phyloP scores from a whole-genome alignment of 2,329 filamentous ascomycete genomes.

The Ophiocordyceps robertsii region DNA sequence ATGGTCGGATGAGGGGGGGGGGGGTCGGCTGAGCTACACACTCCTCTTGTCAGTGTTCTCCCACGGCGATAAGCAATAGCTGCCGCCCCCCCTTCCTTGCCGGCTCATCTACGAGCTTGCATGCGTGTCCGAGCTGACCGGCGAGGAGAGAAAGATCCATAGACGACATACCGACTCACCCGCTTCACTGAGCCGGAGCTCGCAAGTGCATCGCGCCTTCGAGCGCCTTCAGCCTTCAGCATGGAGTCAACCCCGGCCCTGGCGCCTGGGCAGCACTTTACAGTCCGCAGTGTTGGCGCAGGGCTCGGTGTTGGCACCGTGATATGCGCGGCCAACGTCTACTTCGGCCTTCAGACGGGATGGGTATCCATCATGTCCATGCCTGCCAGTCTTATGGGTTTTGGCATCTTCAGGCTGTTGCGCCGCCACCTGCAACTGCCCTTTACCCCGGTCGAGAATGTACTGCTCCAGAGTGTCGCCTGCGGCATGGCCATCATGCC shows the following conservation, averaged over 20 bases:
- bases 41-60: too few relatives aligned
- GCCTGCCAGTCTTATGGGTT: constrained; percentile 88
- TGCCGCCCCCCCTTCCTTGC: too few relatives aligned
- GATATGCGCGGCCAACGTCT: constrained; percentile 95
- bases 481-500: constrained; percentile 96
- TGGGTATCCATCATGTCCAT: constrained; percentile 80
- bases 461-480: constrained; percentile 89
- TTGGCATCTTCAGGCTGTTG: constrained; percentile 79
- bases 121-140: too few relatives aligned
- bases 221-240: too few relatives aligned
- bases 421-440: constrained; percentile 60
- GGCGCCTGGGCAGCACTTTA: constrained; percentile 57
- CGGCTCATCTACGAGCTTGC: too few relatives aligned
- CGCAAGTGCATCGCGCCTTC: too few relatives aligned
- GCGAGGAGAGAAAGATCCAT: too few relatives aligned
- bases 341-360: constrained; percentile 87
- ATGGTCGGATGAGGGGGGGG: too few relatives aligned
- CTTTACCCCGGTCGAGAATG: constrained; percentile 92
- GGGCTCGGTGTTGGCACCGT: constrained; percentile 76
- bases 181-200: too few relatives aligned
- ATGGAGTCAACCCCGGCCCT: background rate
- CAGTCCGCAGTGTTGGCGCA: constrained; percentile 62
- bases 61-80: too few relatives aligned
- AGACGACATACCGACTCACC: background rate
- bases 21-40: too few relatives aligned